phyloP scores from a whole-genome alignment of 139 green algal genomes.

The Dunaliella primolecta region DNA sequence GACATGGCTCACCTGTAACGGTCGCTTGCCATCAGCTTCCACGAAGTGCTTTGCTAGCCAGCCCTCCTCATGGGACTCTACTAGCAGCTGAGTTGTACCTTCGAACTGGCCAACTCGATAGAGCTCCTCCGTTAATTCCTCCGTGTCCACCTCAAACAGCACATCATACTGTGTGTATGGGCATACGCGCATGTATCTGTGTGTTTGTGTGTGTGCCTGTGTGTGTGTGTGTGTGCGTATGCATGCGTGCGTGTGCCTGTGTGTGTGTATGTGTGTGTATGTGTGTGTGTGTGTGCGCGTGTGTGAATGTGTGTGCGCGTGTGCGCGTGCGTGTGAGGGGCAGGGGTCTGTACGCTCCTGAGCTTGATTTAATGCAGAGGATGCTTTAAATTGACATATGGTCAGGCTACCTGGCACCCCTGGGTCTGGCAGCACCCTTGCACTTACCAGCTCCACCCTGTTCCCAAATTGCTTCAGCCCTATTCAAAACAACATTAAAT shows the following conservation, averaged over 20 bases:
- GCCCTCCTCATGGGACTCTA: slow-evolving; percentile 28
- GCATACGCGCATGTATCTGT: neutral
- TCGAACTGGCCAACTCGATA: slow-evolving; percentile 31
- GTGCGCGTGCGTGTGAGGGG: neutral
- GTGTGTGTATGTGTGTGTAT: neutral
- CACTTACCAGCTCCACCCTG: neutral
- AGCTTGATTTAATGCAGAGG: neutral
- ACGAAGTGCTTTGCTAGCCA: slow-evolving; percentile 5
- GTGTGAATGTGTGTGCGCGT: neutral
- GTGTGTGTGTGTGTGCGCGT: neutral
- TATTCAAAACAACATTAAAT: neutral
- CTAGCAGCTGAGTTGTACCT: slow-evolving; percentile 16
- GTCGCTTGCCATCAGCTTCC: neutral
- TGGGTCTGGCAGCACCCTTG: neutral
- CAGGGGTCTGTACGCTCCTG: neutral
- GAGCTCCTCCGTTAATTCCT: slow-evolving; percentile 22
- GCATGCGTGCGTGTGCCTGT: neutral
- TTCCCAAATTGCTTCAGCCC: neutral
- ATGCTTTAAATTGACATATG: neutral
- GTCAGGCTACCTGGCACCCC: neutral
- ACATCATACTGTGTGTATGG: slow-evolving; percentile 18
- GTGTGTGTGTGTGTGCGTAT: neutral
- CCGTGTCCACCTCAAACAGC: slow-evolving; percentile 24
- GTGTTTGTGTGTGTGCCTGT: no score
- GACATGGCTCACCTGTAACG: neutral